A percentile compares a stretch with the other conserved stretches of the same genome.
phyloP scores from a whole-genome alignment of 1,284 basidiomycete species.

The Melampsora larici-populina region DNA sequence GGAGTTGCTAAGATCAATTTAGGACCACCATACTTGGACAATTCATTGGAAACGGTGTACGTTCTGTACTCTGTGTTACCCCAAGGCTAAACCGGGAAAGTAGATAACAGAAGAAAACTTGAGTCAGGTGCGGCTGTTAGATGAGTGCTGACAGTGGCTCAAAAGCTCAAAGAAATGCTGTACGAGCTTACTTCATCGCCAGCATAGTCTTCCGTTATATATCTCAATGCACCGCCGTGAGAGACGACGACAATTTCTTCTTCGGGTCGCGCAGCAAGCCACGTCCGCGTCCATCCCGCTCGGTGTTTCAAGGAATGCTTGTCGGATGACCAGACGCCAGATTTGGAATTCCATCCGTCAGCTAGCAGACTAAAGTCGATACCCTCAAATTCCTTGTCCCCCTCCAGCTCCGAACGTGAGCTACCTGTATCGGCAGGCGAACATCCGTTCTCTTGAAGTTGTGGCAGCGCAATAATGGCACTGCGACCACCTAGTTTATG shows the following conservation, averaged over 20 bases:
- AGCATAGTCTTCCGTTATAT: constrained; percentile 36
- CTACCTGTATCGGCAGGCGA: constrained; percentile 42
- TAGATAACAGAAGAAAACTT: neutral
- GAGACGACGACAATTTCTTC: constrained; percentile 39
- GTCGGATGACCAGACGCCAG: constrained; percentile 36
- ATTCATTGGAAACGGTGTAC: neutral
- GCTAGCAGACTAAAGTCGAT: constrained; percentile 32
- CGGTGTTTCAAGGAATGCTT: constrained; percentile 16
- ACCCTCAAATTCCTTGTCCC: constrained; percentile 26
- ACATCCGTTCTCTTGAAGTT: constrained; percentile 31
- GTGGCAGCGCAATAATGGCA: constrained; percentile 22
- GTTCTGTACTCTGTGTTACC: constrained; percentile 9
- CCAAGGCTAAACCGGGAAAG: neutral
- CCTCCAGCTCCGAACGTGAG: constrained; percentile 7
- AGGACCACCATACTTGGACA: neutral
- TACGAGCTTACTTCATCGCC: constrained; percentile 15
- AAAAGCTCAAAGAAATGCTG: neutral
- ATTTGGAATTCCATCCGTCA: constrained; percentile 38
- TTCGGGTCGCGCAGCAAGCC: constrained; percentile 33
- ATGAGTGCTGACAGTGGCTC: neutral
- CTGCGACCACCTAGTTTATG: constrained; percentile 17
- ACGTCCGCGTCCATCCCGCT: constrained; percentile 33
- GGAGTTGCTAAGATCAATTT: neutral
- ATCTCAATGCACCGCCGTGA: constrained; percentile 33
- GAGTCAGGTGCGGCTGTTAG: neutral